These are phyloP conservation scores for Barnettozyma californica DNA, from an alignment of 805 yeast species.

Conservation along the genomic window DNA sequence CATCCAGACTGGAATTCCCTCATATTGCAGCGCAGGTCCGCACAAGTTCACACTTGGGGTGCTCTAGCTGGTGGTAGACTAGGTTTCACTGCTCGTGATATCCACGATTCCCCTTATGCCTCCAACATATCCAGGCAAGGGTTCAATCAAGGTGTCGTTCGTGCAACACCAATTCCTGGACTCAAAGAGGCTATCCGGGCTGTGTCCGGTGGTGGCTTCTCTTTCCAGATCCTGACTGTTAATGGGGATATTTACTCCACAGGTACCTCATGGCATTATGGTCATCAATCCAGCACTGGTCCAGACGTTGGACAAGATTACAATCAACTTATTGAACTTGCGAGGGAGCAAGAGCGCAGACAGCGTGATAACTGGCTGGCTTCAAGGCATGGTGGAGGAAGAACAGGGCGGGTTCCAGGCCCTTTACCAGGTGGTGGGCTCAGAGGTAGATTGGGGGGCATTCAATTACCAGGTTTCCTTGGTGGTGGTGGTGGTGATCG, in stretches of 20 bases:
- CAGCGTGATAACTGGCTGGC: neutral
- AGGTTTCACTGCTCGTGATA: conserved; percentile 34
- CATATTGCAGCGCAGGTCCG: conserved; percentile 35
- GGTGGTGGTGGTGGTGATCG: neutral
- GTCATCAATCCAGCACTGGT: conserved; percentile 35
- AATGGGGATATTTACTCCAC: conserved; percentile 52
- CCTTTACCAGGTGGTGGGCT: neutral
- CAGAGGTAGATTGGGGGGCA: neutral
- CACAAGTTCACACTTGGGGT: conserved; percentile 50
- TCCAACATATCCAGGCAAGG: conserved; percentile 21
- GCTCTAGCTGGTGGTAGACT: conserved; percentile 37
- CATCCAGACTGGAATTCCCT: conserved; percentile 40
- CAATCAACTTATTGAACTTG: conserved; percentile 15
- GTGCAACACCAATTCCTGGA: conserved; percentile 34
- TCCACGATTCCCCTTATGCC: neutral
- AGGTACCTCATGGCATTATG: conserved; percentile 41
- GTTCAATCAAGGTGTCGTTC: conserved; percentile 28
- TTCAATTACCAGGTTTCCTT: neutral
- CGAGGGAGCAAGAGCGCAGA: conserved; percentile 10
- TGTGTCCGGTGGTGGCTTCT: conserved; percentile 60
- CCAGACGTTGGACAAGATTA: conserved; percentile 32
- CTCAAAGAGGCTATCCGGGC: conserved; percentile 37
- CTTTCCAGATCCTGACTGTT: conserved; percentile 51
- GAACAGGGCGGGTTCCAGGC: neutral
- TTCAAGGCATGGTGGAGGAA: neutral